Conservation (phyloP, 371 early-diverging fungal species). For the Mortierella sp. region DNA sequence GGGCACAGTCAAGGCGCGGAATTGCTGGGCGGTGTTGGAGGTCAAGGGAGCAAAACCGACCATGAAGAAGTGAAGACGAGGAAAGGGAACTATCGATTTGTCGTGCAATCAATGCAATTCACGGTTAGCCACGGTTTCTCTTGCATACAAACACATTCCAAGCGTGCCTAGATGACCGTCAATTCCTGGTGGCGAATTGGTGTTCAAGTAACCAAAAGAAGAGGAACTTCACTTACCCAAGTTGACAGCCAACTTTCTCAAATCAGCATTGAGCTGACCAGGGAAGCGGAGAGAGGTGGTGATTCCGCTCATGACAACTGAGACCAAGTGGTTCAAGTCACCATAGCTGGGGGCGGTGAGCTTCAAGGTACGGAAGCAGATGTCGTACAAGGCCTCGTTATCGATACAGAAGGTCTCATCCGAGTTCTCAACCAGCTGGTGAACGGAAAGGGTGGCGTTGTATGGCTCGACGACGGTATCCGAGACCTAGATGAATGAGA, state of each 20-base stretch:
- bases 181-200: too few species aligned
- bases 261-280: constrained; percentile 98
- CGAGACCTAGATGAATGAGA: constrained; percentile 47
- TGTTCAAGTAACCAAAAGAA: too few species aligned
- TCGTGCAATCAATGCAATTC: neutral
- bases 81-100: constrained; percentile 87
- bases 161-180: too few species aligned
- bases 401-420: constrained; percentile 96
- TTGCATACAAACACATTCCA: too few species aligned
- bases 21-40: constrained; percentile 88
- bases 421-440: constrained; percentile 98
- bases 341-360: constrained; percentile 87
- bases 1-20: constrained; percentile 91
- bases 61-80: constrained; percentile 99
- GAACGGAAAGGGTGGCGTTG: constrained; percentile 97
- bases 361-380: constrained; percentile 95
- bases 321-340: constrained; percentile 93
- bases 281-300: constrained; percentile 99
- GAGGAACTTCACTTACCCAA: constrained; percentile 75
- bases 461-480: constrained; percentile 89
- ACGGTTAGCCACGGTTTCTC: neutral
- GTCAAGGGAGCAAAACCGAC: constrained; percentile 98
- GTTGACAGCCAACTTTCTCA: constrained; percentile 99
- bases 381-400: constrained; percentile 96
- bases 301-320: constrained; percentile 95